Evolutionary conservation across 2,329 filamentous ascomycete species (phyloP), one percentile per base, ranked within the genome.

Genomic region (Ophidiomyces ophidiicola): DNA sequence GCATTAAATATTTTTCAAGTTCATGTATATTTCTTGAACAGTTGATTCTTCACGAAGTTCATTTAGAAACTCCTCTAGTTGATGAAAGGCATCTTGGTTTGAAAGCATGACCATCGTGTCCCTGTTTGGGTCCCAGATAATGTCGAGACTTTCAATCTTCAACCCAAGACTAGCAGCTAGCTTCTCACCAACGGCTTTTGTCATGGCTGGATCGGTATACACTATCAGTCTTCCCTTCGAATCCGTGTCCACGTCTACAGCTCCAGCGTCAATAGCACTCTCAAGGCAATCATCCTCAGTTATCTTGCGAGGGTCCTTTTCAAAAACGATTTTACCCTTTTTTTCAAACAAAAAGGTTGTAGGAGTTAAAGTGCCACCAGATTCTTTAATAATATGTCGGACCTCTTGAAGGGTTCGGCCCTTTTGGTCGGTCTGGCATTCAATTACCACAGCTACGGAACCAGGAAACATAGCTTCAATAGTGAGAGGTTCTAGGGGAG

Each of bases 341-440:
- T 81, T 82, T 41, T 82, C 72, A 57, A 98, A 98, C 52, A 93
- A 71, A 61, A 88, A 96, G 5, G 74, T 76, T 8, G 83, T 85
- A 0, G 86, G 76, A 5, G 82, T 80, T 2, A 76, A 64, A 2
- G 69, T 74, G 4, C 80, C 90, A 12, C 79, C 80, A 36, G 70
- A 64, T 43, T 78, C 75, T 57, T 86, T 92, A 39, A 93, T 69
- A 2, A 81, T 62, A 35, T 69, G 53, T 39, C 82, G 75, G 36
- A 96, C 60, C 39, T 92, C 82, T 51, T 81, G 74, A 32, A 93
- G 59, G 5, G 78, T 75, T 21, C 83, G 76, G 28, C 70, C 68
- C 58, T 82, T 86, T 58, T 76, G 85, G 52, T 94, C 87, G 3
- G 85, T 88, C 59, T 90, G 80, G 51, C 80, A 77, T 51, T 94